Base-by-base conservation (phyloP, 2,329 filamentous ascomycete species). In the Phaeosphaeria sp. region DNA sequence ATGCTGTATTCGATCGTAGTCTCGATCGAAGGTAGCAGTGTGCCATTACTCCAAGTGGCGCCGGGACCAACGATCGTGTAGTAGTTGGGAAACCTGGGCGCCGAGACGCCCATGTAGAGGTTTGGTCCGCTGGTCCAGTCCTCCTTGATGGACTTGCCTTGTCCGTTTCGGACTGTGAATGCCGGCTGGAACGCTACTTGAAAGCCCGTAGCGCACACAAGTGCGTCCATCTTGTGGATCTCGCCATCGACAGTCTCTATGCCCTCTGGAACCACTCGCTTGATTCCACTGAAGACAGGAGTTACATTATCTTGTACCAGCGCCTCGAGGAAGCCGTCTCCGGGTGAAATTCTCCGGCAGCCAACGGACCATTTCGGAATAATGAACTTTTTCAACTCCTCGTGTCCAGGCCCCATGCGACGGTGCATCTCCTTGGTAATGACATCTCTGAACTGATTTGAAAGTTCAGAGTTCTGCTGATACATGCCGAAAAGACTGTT, bases 401-500 rank as follows among this genome's bases (percentile, higher is more conserved):
- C 75, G 27, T 75, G 68, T 30, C 80, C 78, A 1, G 78, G 74
- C 1, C 69, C 67, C 52, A 77, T 75, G 9, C 77, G 73, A 6
- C 72, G 67, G 20, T 72, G 65, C 80, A 82, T 82, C 58, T 80
- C 76, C 17, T 76, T 69, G 42, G 74, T 74, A 39, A 74, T 73
- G 51, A 76, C 77, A 13, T 78, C 74, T 3, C 74, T 73, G 54
- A 82, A 81, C 46, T 76, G 73, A 52, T 76, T 71, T 1, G 80
- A 79, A 63, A 83, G 78, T 50, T 77, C 64, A 0, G 78, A 79
- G 22, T 78, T 78, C 63, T 82, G 82, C 55, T 81, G 74, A 63
- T 84, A 84, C 71, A 85, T 81, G 48, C 81, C 80, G 72, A 85
- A 86, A 2, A 82, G 72, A 33, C 79, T 78, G 62, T 84, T 85